Conservation (phyloP, 306 rosid species). For the Astragalus membranaceus region DNA sequence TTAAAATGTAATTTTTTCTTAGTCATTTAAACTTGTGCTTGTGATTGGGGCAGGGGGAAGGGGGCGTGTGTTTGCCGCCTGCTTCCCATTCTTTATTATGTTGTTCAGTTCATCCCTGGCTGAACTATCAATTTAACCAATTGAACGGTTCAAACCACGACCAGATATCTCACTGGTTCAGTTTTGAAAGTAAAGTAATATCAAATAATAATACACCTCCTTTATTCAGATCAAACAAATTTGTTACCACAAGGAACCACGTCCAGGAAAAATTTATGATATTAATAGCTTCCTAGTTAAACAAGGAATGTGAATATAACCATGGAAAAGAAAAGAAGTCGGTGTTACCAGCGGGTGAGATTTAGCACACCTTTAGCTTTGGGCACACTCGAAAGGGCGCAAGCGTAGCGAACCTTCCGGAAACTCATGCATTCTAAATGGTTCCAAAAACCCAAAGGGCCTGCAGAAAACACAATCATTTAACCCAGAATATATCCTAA, state of each 20-base stretch:
- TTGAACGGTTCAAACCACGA: not conserved
- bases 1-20: not conserved
- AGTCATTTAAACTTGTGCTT: not conserved
- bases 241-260: constrained; percentile 1
- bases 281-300: not conserved
- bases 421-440: constrained; percentile 77
- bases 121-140: not conserved
- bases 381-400: constrained; percentile 97
- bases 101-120: not conserved
- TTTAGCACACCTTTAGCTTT: constrained; percentile 48
- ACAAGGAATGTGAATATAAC: not conserved
- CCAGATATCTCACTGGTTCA: not conserved
- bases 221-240: not conserved
- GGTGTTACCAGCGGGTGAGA: constrained; percentile 15
- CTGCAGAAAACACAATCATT: constrained; percentile 34
- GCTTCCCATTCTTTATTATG: not conserved
- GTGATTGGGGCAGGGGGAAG: not conserved
- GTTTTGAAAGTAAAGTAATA: not conserved
- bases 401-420: constrained; percentile 83
- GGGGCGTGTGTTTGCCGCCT: not conserved
- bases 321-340: not conserved
- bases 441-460: constrained; percentile 79
- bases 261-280: not conserved
- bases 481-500: not conserved
- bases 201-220: not conserved